Base-by-base conservation (phyloP, 441 rosid species). In the Capsella rubella region DNA sequence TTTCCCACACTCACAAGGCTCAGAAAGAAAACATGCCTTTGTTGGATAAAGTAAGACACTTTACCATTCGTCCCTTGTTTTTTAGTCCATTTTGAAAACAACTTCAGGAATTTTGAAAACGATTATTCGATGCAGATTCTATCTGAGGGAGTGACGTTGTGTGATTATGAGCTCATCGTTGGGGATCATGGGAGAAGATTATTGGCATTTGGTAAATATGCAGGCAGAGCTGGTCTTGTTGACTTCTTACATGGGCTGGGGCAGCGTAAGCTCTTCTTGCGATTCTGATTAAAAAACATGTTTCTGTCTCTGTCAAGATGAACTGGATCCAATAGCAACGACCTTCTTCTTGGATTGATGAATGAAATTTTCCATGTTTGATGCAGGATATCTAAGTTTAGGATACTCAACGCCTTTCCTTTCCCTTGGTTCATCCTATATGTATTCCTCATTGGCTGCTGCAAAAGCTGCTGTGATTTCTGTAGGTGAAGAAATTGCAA, bases 1-100 rank as follows among this genome's bases (percentile, higher is more conserved):
- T 93, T 78, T 91, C 97, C 2, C 98, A 93, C 76, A 90, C 97
- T 62, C 98, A 91, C 79, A 93, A 93, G 83, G 96, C 93, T 28
- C 98, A 90, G 84, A 86, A 86, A 79, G 96, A 91, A 57, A 93
- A 89, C 86, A 86, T 93, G 96, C 96, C 93, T 60, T 80, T 91
- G 83, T 76, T 93, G 52, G 96, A 92, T 79, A 95, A 95, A 90
- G 99, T 89, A 21, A 40, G 56, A 57, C 39, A 16, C 3, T 31
- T 43, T n/a, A 6, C 67, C 32, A 25, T 37, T 35, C 25, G 34
- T 35, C 18, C 28, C 2, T 8, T 32, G 0, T 34, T 29, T 54
- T 14, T 49, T 54, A 28, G 6, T 51, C 35, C 16, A 0, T 3
- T 25, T 25, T 18, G 37, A 7, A 14, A 40, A 42, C 6, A 2